phyloP scores from a whole-genome alignment of 129 eudicot genomes.

The Solidago caesia region DNA sequence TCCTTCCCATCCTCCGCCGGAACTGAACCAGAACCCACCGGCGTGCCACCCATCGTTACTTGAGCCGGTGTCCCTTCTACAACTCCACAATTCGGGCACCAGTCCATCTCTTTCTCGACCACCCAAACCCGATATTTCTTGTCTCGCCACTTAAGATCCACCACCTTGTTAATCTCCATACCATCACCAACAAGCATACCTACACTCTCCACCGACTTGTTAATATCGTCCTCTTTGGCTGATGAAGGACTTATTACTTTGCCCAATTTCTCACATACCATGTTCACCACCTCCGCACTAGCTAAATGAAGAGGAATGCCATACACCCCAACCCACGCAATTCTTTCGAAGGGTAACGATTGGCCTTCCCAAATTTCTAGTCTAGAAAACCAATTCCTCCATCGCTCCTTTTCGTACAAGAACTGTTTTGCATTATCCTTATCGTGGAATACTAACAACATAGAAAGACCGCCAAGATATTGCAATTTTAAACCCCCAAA shows the following conservation, averaged over 20 bases:
- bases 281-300: not conserved
- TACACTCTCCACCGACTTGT: not conserved
- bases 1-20: not conserved
- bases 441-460: not conserved
- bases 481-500: not conserved
- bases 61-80: not conserved
- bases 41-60: not conserved
- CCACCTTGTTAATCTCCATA: not conserved
- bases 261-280: not conserved
- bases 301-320: not conserved
- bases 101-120: not conserved
- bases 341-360: not conserved
- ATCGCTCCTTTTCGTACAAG: not conserved
- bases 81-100: not conserved
- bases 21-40: not conserved
- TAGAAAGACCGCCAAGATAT: not conserved
- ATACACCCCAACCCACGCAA: not conserved
- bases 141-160: not conserved
- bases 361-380: not conserved
- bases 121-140: not conserved
- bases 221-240: not conserved
- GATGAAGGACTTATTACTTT: not conserved
- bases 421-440: not conserved
- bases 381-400: not conserved
- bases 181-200: not conserved